phyloP scores from a whole-genome alignment of 345 rosid genomes.

The Eucalyptus guilfoylei region DNA sequence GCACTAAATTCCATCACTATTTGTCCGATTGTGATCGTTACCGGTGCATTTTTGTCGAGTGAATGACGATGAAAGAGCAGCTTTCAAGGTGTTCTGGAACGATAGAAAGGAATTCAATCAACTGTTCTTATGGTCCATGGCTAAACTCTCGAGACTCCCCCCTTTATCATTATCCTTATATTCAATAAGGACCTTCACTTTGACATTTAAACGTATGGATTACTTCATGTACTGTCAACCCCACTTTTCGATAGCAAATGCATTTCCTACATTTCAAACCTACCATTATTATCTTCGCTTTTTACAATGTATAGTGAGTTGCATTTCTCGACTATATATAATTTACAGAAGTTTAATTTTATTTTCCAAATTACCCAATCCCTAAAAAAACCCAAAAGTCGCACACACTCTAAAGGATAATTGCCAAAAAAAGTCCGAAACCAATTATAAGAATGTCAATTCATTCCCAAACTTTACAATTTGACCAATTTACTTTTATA shows the following conservation, averaged over 20 bases:
- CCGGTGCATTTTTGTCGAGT: not conserved
- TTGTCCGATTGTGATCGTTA: not conserved
- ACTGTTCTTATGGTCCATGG: not conserved
- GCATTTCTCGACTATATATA: not conserved
- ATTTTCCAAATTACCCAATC: not conserved
- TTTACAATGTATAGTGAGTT: not conserved
- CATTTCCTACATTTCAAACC: too few relatives aligned
- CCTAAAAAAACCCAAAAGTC: not conserved
- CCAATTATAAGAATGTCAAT: accelerated
- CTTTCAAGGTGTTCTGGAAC: not conserved
- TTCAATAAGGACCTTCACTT: not conserved
- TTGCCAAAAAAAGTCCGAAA: not conserved
- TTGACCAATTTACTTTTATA: accelerated
- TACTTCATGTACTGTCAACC: not conserved
- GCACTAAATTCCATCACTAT: not conserved
- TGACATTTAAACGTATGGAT: not conserved
- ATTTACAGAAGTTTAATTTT: not conserved
- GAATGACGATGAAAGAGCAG: not conserved
- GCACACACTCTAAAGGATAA: not conserved
- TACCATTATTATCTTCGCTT: not conserved
- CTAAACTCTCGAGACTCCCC: not conserved
- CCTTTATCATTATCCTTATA: not conserved
- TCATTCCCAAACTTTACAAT: not conserved
- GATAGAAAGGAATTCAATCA: not conserved
- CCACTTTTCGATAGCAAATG: not conserved